Conservation (phyloP, 139 green algal genomes). For the Chlamydomonas sp. region DNA sequence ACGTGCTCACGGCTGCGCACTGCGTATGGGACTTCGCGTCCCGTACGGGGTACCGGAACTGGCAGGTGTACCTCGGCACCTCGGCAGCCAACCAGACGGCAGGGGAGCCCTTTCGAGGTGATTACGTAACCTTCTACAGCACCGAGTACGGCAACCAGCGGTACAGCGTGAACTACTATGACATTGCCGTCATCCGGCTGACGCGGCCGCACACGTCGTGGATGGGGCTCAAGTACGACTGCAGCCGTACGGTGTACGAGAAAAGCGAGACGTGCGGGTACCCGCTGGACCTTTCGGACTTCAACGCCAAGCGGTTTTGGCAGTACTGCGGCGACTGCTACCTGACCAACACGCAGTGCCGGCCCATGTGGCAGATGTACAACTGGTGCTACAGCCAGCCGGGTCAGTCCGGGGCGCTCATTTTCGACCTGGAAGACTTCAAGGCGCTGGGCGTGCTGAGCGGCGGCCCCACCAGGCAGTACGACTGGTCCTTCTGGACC, state of each 20-base stretch:
- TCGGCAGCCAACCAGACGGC: neutral
- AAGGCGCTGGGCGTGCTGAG: conserved; percentile 53
- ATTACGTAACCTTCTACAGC: conserved; percentile 17
- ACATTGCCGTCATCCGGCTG: conserved; percentile 49
- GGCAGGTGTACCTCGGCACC: neutral
- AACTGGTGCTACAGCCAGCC: conserved; percentile 50
- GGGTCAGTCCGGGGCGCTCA: conserved; percentile 47
- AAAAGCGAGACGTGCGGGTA: conserved; percentile 26
- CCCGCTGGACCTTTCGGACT: neutral
- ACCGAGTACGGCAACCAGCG: conserved; percentile 41
- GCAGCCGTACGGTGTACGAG: conserved; percentile 21
- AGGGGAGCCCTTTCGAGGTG: neutral
- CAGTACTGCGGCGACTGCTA: conserved; percentile 39
- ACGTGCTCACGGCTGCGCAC: conserved; percentile 52
- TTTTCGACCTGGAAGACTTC: conserved; percentile 37
- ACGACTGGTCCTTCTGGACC: conserved; percentile 40
- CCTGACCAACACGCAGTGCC: conserved; percentile 10
- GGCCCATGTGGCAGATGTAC: conserved; percentile 42
- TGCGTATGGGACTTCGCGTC: conserved; percentile 54
- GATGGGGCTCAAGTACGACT: conserved; percentile 47
- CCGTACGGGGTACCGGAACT: conserved; percentile 20
- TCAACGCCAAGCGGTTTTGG: neutral
- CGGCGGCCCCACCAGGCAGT: conserved; percentile 13
- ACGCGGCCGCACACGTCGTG: conserved; percentile 3
- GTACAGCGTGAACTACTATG: conserved; percentile 39